Base-by-base conservation (phyloP, 2,329 filamentous ascomycete species). In the Trichophyton verrucosum region DNA sequence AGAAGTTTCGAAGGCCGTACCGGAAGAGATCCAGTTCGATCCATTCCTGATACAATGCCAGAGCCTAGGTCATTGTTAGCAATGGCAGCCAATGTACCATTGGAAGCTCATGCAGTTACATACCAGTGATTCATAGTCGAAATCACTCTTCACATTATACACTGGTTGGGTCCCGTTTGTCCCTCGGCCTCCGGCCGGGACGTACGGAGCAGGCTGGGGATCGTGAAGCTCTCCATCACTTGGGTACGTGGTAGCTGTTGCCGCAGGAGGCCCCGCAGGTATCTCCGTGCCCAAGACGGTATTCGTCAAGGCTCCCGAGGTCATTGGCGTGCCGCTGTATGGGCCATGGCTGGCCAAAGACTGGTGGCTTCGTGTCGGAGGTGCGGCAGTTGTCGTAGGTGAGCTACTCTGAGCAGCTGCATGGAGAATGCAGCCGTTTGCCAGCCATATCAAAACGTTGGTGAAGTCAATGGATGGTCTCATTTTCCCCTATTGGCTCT, bases 1-100 rank as follows among this genome's bases (percentile, higher is more conserved):
- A 83, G 73, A 89, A 94, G 0, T 78, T 82, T 0, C 82, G 83
- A 2, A 94, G 79, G 13, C 86, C 88, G 69, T 87, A 84, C 72
- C 88, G 85, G 80, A 94, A 94, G 13, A 90, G 79, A 69, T 94
- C 89, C 0, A 94, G 79, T 74, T 94, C 88, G 60, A 92, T 90
- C 81, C 84, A 94, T 73, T 94, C 89, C 67, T 91, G 86, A 70
- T 92, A 91, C 0, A 92, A 77, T 11, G 82, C 87, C 11, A 94
- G 77, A 0, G 84, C 81, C 74, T 76, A 49, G 30, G 33, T 3
- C 9, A 56, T 59, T 30, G 42, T 59, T 59, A 59, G 44, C 27
- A 55, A 22, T 38, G 33, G 8, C 22, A 7, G 22, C 7, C 15
- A 22, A n/a, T 33, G 1, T n/a, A 36, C 11, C n/a, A 3, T 5